phyloP scores from a whole-genome alignment of 2,329 filamentous ascomycete species.

The Thelonectria blattea region DNA sequence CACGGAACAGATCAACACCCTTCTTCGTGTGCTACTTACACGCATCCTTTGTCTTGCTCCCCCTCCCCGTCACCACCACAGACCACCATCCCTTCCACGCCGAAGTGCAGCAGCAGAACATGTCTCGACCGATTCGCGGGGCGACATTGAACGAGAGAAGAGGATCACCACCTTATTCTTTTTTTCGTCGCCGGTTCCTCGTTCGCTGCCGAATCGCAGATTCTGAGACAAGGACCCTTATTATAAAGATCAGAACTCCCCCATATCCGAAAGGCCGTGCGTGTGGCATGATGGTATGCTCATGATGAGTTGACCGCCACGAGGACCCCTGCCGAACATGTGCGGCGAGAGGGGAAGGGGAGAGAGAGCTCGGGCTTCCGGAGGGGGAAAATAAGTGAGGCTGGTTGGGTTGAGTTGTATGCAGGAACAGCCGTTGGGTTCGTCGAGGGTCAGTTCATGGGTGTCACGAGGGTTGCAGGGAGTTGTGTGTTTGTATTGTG shows the following conservation, averaged over 20 bases:
- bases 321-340: conserved; percentile 7
- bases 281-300: conserved; percentile 11
- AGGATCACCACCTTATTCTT: too few relatives aligned
- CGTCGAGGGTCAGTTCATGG: neutral
- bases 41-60: conserved; percentile 10
- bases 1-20: neutral
- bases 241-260: neutral
- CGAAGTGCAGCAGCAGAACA: neutral
- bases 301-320: conserved; percentile 11
- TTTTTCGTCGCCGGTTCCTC: neutral
- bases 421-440: neutral
- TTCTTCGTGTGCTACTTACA: conserved; percentile 1
- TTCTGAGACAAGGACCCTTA: neutral
- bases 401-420: neutral
- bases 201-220: neutral
- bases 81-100: conserved; percentile 13
- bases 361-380: neutral
- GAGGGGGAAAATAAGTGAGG: neutral
- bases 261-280: conserved; percentile 3
- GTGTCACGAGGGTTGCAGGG: neutral
- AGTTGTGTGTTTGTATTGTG: neutral
- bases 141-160: neutral
- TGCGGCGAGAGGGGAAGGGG: neutral
- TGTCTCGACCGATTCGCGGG: neutral
- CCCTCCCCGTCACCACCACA: neutral